These are phyloP conservation scores for Tetradesmus lagerheimii DNA, from an alignment of 139 green algal species.

Conservation along the genomic window DNA sequence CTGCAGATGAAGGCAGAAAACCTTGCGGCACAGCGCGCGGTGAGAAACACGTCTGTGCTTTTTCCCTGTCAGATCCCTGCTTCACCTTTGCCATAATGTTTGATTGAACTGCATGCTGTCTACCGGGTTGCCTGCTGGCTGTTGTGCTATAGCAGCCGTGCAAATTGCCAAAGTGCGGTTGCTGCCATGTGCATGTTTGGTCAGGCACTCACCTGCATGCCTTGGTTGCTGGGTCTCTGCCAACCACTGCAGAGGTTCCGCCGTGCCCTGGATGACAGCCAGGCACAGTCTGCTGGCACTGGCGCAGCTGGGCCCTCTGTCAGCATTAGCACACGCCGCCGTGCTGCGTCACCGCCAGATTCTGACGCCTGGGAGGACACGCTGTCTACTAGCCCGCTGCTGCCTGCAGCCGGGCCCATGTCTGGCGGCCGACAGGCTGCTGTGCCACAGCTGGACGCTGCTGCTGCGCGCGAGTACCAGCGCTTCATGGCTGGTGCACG, in stretches of 20 bases:
- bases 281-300: constrained; percentile 4
- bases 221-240: not conserved
- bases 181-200: not conserved
- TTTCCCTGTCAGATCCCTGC: not conserved
- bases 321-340: constrained; percentile 5
- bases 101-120: too few relatives aligned
- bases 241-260: constrained; percentile 25
- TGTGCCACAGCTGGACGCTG: not conserved
- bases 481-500: constrained; percentile 33
- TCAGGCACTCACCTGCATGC: not conserved
- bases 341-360: constrained; percentile 2
- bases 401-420: not conserved
- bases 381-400: not conserved
- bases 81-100: too few relatives aligned
- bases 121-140: too few relatives aligned
- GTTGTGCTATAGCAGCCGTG: not conserved
- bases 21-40: constrained; percentile 31
- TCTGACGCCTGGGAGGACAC: constrained; percentile 27
- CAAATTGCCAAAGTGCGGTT: not conserved
- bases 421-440: not conserved
- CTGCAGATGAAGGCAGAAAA: constrained; percentile 33
- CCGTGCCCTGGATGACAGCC: constrained; percentile 2
- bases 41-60: not conserved
- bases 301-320: not conserved
- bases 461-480: constrained; percentile 17